Evolutionary conservation across 768 basidiomycete genomes (phyloP).

Genomic region (Rhizopogon sp.): DNA sequence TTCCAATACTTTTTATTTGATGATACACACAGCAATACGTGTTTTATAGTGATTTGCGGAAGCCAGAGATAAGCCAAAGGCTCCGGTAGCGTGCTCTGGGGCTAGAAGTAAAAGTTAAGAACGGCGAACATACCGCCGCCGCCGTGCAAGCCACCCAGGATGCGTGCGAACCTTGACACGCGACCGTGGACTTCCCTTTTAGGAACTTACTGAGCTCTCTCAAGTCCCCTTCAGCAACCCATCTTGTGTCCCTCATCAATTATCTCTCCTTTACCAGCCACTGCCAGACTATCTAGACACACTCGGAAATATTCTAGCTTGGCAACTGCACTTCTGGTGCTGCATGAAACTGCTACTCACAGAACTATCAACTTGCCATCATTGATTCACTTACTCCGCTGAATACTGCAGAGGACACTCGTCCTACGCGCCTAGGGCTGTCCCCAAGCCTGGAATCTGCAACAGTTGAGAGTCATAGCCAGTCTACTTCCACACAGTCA

Average conservation of each 20-base stretch:
- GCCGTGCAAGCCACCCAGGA: too few species aligned
- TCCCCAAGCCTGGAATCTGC: constrained; percentile 45
- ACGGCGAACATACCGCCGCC: too few species aligned
- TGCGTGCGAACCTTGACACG: constrained; percentile 13
- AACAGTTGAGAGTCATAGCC: constrained; percentile 23
- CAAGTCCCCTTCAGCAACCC: constrained; percentile 17
- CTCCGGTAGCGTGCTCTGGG: neutral
- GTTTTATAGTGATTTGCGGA: constrained; percentile 2
- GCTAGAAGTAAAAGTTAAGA: neutral
- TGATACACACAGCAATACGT: constrained; percentile 12
- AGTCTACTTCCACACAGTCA: constrained; percentile 24
- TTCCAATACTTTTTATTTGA: neutral
- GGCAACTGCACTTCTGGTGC: constrained; percentile 13
- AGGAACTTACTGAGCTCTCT: constrained; percentile 12
- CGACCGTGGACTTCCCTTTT: constrained; percentile 24
- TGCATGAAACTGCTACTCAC: constrained; percentile 20
- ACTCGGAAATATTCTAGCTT: constrained; percentile 13
- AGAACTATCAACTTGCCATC: constrained; percentile 32
- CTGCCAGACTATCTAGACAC: constrained; percentile 15
- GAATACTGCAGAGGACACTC: constrained; percentile 51
- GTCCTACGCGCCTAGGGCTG: constrained; percentile 36
- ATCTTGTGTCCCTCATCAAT: constrained; percentile 13
- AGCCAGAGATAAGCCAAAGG: constrained; percentile 4
- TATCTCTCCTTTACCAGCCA: constrained; percentile 13
- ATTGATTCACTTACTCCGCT: constrained; percentile 67